Conservation (phyloP, 768 basidiomycete species). For the Collybia nuda region DNA sequence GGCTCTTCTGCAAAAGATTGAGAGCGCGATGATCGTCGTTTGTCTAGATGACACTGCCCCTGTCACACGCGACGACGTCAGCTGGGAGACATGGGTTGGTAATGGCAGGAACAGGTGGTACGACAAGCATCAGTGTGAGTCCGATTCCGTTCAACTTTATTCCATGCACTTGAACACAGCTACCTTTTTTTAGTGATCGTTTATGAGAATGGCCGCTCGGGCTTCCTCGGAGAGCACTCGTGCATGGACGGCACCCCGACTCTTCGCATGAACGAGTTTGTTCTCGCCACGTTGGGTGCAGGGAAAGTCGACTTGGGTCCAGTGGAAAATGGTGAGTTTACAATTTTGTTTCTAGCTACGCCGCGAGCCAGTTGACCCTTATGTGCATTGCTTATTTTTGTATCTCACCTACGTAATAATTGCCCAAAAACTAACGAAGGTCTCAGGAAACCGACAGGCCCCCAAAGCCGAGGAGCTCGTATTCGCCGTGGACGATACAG, state of each 20-base stretch:
- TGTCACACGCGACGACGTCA: conserved; percentile 76
- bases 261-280: conserved; percentile 91
- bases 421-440: too few species aligned
- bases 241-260: conserved; percentile 97
- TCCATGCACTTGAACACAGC: too few species aligned
- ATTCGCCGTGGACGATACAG: conserved; percentile 64
- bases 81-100: conserved; percentile 86
- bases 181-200: conserved; percentile 77
- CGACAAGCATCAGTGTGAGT: conserved; percentile 93
- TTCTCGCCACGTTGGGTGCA: conserved; percentile 71
- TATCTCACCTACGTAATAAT: too few species aligned
- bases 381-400: too few species aligned
- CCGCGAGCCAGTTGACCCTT: neutral
- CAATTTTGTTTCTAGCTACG: neutral
- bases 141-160: too few species aligned
- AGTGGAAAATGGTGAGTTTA: neutral
- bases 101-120: conserved; percentile 91
- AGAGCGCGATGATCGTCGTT: conserved; percentile 86
- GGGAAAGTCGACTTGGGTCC: conserved; percentile 76
- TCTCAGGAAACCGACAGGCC: conserved; percentile 30
- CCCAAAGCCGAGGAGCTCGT: conserved; percentile 62
- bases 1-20: conserved; percentile 71
- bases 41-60: conserved; percentile 84
- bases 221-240: conserved; percentile 87
- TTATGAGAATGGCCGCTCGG: conserved; percentile 92